Evolutionary conservation across 306 rosid species (phyloP).

Genomic region (Astragalus membranaceus): DNA sequence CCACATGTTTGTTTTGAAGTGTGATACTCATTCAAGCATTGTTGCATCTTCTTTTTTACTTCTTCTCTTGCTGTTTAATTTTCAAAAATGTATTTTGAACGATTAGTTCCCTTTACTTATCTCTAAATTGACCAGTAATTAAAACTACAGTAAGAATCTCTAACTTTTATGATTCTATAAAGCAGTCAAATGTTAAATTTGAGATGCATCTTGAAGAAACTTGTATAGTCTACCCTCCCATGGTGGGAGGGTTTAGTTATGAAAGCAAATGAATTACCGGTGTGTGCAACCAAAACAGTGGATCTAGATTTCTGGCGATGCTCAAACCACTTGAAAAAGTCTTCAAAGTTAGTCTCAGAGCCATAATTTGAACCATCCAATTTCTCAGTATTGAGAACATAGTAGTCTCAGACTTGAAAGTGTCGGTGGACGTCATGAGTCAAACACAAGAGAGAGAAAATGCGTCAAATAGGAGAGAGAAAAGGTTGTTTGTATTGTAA

Average conservation of each 20-base stretch:
- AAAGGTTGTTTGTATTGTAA: too few species aligned
- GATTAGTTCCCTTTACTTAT: not conserved
- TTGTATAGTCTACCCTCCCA: not conserved
- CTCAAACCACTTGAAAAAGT: too few species aligned
- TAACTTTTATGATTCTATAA: not conserved
- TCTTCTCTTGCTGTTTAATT: not conserved
- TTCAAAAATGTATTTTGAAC: constrained; percentile 3
- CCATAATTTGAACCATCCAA: too few species aligned
- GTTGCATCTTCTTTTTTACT: not conserved
- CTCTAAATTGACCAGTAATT: not conserved
- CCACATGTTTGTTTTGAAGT: constrained; percentile 11
- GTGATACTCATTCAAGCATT: constrained; percentile 4
- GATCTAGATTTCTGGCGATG: too few species aligned
- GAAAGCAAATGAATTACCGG: too few species aligned
- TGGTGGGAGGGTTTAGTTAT: not conserved
- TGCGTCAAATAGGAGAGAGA: too few species aligned
- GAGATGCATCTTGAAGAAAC: constrained; percentile 9
- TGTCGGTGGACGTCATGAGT: too few species aligned
- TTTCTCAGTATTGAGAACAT: too few species aligned
- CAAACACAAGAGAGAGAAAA: too few species aligned
- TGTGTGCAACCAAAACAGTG: too few species aligned
- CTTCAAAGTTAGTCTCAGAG: too few species aligned
- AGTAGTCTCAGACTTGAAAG: too few species aligned
- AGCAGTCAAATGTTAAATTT: constrained; percentile 8
- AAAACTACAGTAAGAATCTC: not conserved